Evolutionary conservation across 228 moss, liverwort and hornwort genomes (phyloP).

Genomic region (Sphagnum fallax): DNA sequence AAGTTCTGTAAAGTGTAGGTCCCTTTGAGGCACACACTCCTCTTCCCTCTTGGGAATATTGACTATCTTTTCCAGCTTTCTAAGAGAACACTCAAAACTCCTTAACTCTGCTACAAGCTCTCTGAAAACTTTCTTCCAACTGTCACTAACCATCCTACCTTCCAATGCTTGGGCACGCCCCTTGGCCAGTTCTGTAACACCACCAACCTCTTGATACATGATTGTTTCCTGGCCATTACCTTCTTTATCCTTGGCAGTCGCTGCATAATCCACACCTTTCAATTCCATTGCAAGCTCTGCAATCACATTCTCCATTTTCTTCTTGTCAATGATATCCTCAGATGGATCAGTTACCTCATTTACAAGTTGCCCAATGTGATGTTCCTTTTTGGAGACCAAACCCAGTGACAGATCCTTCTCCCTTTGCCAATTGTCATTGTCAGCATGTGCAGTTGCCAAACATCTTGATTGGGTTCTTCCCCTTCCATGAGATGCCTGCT

Average conservation of each 20-base stretch:
- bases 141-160: too few relatives aligned
- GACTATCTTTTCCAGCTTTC: too few relatives aligned
- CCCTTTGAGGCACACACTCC: not conserved
- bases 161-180: too few relatives aligned
- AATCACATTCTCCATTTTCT: not conserved
- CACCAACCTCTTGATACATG: too few relatives aligned
- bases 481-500: slow-evolving; percentile 17
- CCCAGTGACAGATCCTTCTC: not conserved
- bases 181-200: too few relatives aligned
- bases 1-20: not conserved
- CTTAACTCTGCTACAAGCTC: too few relatives aligned
- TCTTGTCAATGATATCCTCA: not conserved
- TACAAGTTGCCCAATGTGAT: not conserved
- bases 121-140: too few relatives aligned
- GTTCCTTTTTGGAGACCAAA: not conserved
- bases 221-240: not conserved
- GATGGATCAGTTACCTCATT: not conserved
- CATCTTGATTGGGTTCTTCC: slow-evolving; percentile 3
- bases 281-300: not conserved
- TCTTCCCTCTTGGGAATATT: too few relatives aligned
- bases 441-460: not conserved
- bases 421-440: not conserved
- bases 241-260: not conserved
- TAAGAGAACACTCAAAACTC: too few relatives aligned
- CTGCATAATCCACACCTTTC: not conserved